Base-by-base conservation (phyloP, 768 basidiomycete species). In the Boletus rubroflammeus region DNA sequence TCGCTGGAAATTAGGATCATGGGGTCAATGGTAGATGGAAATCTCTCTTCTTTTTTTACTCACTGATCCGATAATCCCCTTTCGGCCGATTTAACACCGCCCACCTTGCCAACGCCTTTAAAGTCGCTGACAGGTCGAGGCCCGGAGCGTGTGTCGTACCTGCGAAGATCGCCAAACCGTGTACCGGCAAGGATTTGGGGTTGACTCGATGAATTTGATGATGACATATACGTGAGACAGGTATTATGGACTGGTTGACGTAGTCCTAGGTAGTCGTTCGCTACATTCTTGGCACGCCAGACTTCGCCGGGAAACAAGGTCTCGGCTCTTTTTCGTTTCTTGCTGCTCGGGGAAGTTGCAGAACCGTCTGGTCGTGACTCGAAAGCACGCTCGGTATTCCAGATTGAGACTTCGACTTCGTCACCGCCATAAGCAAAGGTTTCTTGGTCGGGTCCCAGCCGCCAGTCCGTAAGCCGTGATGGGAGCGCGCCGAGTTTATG, bases 251-350 rank as follows among this genome's bases (percentile, higher is more conserved):
- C 80, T 0, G 90, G 90, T 60, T 88, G 87, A 14, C 92, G 85
- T 15, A 94, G 78, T 45, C 80, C 81, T 5, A 94, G 76, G 43
- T 73, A 67, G 62, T 94, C 91, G 60, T 92, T 88, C n/a, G 83
- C 78, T 5, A 90, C 87, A 67, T 94, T 93, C 69, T 86, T 88
- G 10, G 90, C 90, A 52, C 91, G 76, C 92, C 92, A 94, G 5
- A 86, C 62, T 73, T 94, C 92, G 0, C 81, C 88, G 0, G 84
- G 79, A 46, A 91, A 80, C 3, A 90, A 62, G 2, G 75, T 69
- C 5, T 83, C 79, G 5, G 70, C 72, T 67, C 85, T 86, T 60
- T 87, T 73, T 63, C 88, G 85, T 62, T 81, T 83, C 17, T 65
- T 49, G 62, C 32, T 48, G 35, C 21, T 48, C 11, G 62, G 34